These are phyloP conservation scores for Speleostelium caveatum DNA, from an alignment of 78 protist genomes.

Conservation along the genomic window DNA sequence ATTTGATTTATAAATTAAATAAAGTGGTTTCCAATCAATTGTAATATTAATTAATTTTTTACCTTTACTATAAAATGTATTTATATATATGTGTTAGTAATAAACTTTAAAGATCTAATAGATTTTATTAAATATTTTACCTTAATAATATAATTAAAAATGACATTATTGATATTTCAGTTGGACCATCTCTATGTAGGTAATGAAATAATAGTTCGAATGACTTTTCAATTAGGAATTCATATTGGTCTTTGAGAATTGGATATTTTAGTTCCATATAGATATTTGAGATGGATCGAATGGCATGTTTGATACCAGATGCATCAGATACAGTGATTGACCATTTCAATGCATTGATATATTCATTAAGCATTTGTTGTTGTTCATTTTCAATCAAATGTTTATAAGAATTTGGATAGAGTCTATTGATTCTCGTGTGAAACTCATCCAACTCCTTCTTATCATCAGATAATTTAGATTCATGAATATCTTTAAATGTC, in stretches of 20 bases:
- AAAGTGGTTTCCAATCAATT: conserved; percentile 60
- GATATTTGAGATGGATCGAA: neutral
- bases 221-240: neutral
- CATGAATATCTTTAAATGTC: neutral
- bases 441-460: neutral
- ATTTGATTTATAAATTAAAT: neutral
- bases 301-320: neutral
- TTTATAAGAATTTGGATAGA: neutral
- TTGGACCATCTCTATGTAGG: neutral
- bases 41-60: conserved; percentile 17
- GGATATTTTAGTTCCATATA: neutral
- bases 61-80: neutral
- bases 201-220: neutral
- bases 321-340: neutral
- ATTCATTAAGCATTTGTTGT: neutral
- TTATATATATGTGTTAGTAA: neutral
- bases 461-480: neutral
- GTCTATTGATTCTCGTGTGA: neutral
- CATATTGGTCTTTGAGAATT: neutral
- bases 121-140: neutral
- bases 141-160: neutral
- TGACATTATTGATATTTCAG: neutral
- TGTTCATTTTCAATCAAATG: neutral
- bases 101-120: neutral
- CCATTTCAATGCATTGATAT: conserved; percentile 1